Percentiles rank a stretch among this genome's conserved stretches.
Conservation (phyloP, 139 green algal genomes). For the Haematococcus sp. region DNA sequence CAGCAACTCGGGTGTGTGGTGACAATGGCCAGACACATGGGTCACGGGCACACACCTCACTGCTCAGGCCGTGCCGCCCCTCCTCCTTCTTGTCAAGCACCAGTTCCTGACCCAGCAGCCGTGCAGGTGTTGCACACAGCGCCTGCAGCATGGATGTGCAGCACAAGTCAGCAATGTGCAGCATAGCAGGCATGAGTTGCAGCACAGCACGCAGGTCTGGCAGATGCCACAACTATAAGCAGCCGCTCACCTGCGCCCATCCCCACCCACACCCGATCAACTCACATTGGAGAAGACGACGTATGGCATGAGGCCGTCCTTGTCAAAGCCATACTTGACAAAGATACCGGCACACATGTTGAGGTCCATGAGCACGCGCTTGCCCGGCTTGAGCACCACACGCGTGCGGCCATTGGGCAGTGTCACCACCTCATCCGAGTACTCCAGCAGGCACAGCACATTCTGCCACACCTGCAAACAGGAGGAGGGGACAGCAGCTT, state of each 20-base stretch:
- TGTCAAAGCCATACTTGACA: slow-evolving; percentile 51
- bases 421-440: slow-evolving; percentile 28
- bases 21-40: no score
- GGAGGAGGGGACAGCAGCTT: neutral
- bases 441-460: slow-evolving; percentile 49
- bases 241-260: no score
- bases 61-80: slow-evolving; percentile 47
- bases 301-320: slow-evolving; percentile 58
- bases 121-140: slow-evolving; percentile 11
- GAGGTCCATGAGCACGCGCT: slow-evolving; percentile 35
- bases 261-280: no score
- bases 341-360: slow-evolving; percentile 54
- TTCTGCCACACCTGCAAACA: slow-evolving; percentile 57
- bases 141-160: slow-evolving; percentile 3
- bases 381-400: slow-evolving; percentile 20
- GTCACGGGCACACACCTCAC: slow-evolving; percentile 7
- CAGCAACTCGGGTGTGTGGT: no score
- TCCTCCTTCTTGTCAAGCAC: slow-evolving; percentile 45
- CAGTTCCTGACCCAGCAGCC: slow-evolving; percentile 56
- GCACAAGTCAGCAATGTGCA: no score
- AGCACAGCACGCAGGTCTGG: no score
- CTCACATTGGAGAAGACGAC: slow-evolving; percentile 45
- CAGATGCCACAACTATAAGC: no score
- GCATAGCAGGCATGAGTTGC: no score
- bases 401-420: slow-evolving; percentile 4